Base-by-base conservation (phyloP, 2,329 filamentous ascomycete species). In the Cryphonectria naterciae region DNA sequence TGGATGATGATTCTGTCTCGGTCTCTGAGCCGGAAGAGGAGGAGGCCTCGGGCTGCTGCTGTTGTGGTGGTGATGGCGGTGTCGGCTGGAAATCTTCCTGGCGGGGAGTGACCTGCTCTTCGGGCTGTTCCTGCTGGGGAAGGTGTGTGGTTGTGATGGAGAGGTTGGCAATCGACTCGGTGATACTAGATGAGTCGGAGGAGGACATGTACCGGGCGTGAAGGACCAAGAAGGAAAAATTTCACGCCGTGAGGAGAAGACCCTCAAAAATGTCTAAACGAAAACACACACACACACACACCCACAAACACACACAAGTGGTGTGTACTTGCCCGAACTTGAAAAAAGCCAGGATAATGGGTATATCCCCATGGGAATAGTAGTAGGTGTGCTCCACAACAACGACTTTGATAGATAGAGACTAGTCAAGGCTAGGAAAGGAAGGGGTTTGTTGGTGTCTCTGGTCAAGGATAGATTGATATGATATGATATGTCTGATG, bases 11-110 rank as follows among this genome's bases (percentile, higher is more conserved):
- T 5, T 74, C 75, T 67, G 69, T 75, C 49, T 78, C 77, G 1
- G 76, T 79, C 22, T 80, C 77, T 54, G 79, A 79, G 49, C 76
- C 77, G 22, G 78, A 78, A 69, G 74, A n/a, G 56, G 56, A 39
- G 43, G 62, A 39, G 10, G 28, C 56, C n/a, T 56, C 65, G 22
- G 37, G 41, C 43, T 56, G 49, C 43, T 37, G 39, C 25, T 54
- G 19, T 4, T 8, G 46, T n/a, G n/a, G 32, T 70, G 43, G 32
- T 52, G 49, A 19, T n/a, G 22, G 32, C 68, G 43, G 32, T 52
- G 58, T 35, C 37, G 61, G n/a, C 1, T 46, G 67, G 3, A 67
- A 68, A 25, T 65, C 2, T 49, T 60, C 41, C 41, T 73, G 70
- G 35, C 70, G 67, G 35, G 70, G 67, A 41, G 70, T 73, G n/a